These are phyloP conservation scores for Hamigera avellanea DNA, from an alignment of 495 filamentous ascomycete species.

Conservation along the genomic window DNA sequence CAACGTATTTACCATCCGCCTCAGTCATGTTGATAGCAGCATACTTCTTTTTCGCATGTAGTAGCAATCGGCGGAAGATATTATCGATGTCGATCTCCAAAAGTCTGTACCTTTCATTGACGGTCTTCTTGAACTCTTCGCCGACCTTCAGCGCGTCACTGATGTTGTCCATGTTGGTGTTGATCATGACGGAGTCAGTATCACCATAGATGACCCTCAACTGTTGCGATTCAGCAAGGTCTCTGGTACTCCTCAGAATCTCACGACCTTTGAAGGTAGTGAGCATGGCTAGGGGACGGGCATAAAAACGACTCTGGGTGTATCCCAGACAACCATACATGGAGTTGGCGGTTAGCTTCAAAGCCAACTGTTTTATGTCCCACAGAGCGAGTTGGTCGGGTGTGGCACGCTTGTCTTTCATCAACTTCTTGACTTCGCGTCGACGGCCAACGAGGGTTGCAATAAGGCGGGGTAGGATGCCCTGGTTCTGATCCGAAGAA, in stretches of 20 bases:
- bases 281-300: conserved; percentile 85
- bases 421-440: conserved; percentile 82
- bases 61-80: conserved; percentile 80
- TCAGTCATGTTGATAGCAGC: conserved; percentile 91
- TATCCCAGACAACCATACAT: conserved; percentile 99
- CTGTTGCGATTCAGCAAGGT: conserved; percentile 76
- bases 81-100: conserved; percentile 98
- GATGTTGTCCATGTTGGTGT: conserved; percentile 90
- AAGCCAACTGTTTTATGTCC: conserved; percentile 94
- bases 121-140: conserved; percentile 61
- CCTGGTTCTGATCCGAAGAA: conserved; percentile 53
- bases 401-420: conserved; percentile 87
- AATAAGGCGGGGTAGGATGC: conserved; percentile 83
- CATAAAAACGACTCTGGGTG: conserved; percentile 91
- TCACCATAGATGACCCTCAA: conserved; percentile 96
- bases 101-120: conserved; percentile 83
- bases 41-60: conserved; percentile 99
- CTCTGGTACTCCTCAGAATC: conserved; percentile 90
- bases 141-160: conserved; percentile 85
- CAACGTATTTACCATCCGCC: conserved; percentile 76
- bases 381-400: conserved; percentile 82
- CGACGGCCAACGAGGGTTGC: conserved; percentile 78
- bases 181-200: conserved; percentile 99
- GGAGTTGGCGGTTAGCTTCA: conserved; percentile 96
- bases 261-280: conserved; percentile 97